These are phyloP conservation scores for Pyracantha coccinea DNA, from an alignment of 331 rosid genomes.

Conservation along the genomic window DNA sequence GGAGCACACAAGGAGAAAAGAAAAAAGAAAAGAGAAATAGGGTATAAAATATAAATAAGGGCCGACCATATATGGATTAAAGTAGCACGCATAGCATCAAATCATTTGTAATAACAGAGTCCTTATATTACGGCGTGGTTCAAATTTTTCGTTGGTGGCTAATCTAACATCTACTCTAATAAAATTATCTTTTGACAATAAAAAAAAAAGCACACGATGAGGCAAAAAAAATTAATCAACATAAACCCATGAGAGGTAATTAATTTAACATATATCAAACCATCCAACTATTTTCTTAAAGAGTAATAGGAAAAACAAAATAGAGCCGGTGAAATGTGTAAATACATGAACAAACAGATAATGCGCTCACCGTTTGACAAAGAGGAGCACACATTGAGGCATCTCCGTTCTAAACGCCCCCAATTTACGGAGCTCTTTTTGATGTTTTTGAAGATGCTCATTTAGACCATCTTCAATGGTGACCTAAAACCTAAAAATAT, in stretches of 20 bases:
- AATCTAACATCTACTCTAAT: fast-evolving
- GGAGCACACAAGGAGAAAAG: background rate
- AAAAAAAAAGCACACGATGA: background rate
- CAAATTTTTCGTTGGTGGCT: too few species aligned
- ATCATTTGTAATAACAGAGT: too few species aligned
- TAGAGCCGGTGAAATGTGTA: too few species aligned
- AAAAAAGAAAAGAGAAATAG: too few species aligned
- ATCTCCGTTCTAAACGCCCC: background rate
- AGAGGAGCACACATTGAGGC: slow-evolving; percentile 5
- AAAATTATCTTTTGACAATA: too few species aligned
- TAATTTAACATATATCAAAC: background rate
- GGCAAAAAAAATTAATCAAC: background rate
- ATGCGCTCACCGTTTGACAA: slow-evolving; percentile 3
- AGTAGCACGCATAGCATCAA: too few species aligned
- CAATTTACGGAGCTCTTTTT: slow-evolving; percentile 7
- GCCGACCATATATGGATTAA: background rate
- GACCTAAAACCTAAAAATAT: too few species aligned
- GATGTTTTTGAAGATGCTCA: background rate
- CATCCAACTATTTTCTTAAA: background rate
- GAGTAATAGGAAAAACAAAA: background rate
- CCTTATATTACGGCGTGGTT: too few species aligned
- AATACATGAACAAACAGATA: background rate
- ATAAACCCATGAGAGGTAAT: background rate
- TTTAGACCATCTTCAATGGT: too few species aligned
- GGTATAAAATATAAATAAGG: background rate